Evolutionary conservation across 2,329 filamentous ascomycete genomes (phyloP), one percentile per base, ranked within the genome.

Genomic region (Aspergillus tanneri): DNA sequence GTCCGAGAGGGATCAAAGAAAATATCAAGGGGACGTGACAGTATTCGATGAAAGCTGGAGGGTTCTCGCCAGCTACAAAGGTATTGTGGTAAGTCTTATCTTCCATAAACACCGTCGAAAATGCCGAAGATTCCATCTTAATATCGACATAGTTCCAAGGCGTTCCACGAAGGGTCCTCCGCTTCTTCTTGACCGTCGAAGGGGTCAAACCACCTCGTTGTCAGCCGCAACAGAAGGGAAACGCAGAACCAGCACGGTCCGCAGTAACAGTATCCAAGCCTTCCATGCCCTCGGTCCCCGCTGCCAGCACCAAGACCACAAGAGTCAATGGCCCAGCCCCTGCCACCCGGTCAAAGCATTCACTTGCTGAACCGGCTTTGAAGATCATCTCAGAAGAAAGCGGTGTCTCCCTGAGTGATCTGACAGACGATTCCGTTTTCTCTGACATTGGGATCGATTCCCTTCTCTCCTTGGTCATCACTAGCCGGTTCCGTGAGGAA

Each of bases 151-250:
- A 58, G 46, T 46, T 58, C 35, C 59, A 58, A 54, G 48, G 47
- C 11, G 52, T 59, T 41, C 50, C 56, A 6, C 59, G 58, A n/a
- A 36, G 51, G 22, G 50, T 59, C 12, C 46, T 61, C 18, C 41
- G 53, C 24, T 47, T 43, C 41, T 56, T 25, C 46, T 57, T 39
- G 38, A 10, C 30, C 30, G 11, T 55, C 47, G 9, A 52, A 46
- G 23, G 53, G 42, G 43, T 45, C 36, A 54, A 50, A 9, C 32
- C 39, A 9, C 12, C 43, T 11, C 23, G 30, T 6, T n/a, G 30
- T 34, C 30, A 34, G 30, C 30, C 30, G 14, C 30, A 34, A 34
- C 30, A 16, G 30, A 34, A 34, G 30, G n/a, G 4, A 18, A 34
- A 18, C 43, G 6, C 27, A 47, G 40, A 7, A 19, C 5, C 40